Evolutionary conservation across 2,329 filamentous ascomycete genomes (phyloP).

Genomic region (Diaporthe batatas): DNA sequence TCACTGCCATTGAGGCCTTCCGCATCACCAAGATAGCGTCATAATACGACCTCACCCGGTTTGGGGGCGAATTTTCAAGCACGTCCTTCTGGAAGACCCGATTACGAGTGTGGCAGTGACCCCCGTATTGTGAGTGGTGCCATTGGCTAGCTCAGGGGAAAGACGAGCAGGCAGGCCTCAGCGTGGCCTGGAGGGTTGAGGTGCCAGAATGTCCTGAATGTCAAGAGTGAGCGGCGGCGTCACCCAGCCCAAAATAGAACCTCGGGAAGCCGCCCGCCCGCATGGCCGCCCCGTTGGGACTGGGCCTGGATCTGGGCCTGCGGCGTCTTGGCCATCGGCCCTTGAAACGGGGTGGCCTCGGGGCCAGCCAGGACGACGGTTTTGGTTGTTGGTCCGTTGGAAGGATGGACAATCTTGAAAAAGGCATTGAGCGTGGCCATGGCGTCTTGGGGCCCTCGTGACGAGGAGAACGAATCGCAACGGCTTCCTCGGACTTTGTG

Average conservation of each 20-base stretch:
- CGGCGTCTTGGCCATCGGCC: constrained; percentile 15
- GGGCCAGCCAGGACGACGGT: background rate
- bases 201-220: background rate
- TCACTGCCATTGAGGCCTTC: background rate
- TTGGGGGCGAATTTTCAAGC: background rate
- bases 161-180: background rate
- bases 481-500: background rate
- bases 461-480: constrained; percentile 2
- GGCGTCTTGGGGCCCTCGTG: background rate
- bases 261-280: constrained; percentile 21
- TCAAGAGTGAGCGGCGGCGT: background rate
- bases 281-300: constrained; percentile 4
- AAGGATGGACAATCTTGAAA: background rate
- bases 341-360: constrained; percentile 9
- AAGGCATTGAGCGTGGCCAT: background rate
- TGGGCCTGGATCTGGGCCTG: constrained; percentile 29
- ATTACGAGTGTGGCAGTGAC: constrained; percentile 22
- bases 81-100: background rate
- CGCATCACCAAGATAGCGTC: background rate
- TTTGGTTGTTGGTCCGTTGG: background rate
- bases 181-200: background rate
- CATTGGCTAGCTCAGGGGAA: constrained; percentile 11
- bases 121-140: constrained; percentile 6
- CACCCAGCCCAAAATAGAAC: constrained; percentile 25
- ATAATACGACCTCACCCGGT: background rate